Percentiles rank a stretch among this genome's conserved stretches.
phyloP scores from a whole-genome alignment of 306 rosid genomes.

The Glycine soja region DNA sequence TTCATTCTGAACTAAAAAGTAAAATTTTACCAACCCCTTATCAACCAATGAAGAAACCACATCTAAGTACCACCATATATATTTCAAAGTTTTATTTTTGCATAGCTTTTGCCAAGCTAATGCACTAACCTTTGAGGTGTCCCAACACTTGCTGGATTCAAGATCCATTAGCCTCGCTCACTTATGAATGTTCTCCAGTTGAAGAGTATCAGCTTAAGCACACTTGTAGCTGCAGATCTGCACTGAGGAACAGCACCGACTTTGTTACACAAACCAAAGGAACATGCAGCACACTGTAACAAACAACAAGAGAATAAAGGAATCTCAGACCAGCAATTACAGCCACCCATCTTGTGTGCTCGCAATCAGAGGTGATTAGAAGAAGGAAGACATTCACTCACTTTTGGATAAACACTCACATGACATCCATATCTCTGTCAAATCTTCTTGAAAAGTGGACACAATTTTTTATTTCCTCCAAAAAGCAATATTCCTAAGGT shows the following conservation, averaged over 20 bases:
- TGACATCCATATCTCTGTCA: constrained; percentile 67
- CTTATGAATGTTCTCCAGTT: constrained; percentile 43
- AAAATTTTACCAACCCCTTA: constrained; percentile 12
- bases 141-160: constrained; percentile 70
- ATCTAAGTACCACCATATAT: background rate
- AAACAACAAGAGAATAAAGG: constrained; percentile 28
- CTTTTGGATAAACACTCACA: constrained; percentile 59
- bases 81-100: background rate
- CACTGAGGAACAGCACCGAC: constrained; percentile 43
- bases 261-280: constrained; percentile 45
- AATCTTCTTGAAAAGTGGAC: constrained; percentile 50
- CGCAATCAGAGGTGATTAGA: constrained; percentile 47
- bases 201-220: background rate
- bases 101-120: constrained; percentile 24
- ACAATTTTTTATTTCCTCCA: constrained; percentile 10
- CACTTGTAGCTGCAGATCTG: constrained; percentile 67
- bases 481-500: constrained; percentile 21
- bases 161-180: constrained; percentile 73
- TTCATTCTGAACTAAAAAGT: background rate
- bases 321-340: constrained; percentile 50
- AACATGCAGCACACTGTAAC: constrained; percentile 8
- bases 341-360: constrained; percentile 43
- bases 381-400: constrained; percentile 54
- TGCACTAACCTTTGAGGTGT: constrained; percentile 76
- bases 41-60: constrained; percentile 19